phyloP scores from a whole-genome alignment of 805 yeast species.

The Millerozyma acaciae region DNA sequence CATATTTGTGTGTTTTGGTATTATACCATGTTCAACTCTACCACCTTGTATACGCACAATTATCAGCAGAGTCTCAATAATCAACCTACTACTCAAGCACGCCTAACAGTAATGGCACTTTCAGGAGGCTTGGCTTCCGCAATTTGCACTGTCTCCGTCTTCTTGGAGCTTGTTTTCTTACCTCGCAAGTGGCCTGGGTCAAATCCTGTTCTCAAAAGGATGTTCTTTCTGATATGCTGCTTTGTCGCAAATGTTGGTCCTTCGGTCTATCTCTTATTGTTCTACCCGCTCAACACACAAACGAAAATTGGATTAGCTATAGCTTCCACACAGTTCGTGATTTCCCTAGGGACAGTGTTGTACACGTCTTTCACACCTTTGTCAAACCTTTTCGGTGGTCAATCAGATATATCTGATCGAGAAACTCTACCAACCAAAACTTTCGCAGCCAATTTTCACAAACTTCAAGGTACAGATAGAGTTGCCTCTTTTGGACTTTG shows the following conservation, averaged over 20 bases:
- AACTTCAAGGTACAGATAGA: constrained; percentile 48
- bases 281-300: constrained; percentile 29
- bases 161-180: constrained; percentile 58
- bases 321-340: constrained; percentile 51
- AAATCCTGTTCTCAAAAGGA: constrained; percentile 49
- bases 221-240: constrained; percentile 38
- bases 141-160: constrained; percentile 52
- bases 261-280: constrained; percentile 47
- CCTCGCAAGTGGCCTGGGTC: constrained; percentile 77
- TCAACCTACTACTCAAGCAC: constrained; percentile 56
- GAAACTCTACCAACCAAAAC: constrained; percentile 47
- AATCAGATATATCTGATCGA: constrained; percentile 28
- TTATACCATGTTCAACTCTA: constrained; percentile 64
- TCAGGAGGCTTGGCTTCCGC: constrained; percentile 64
- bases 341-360: constrained; percentile 51
- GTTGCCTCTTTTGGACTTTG: constrained; percentile 68
- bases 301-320: constrained; percentile 38
- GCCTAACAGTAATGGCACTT: constrained; percentile 55
- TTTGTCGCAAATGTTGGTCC: constrained; percentile 50
- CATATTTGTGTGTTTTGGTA: constrained; percentile 77
- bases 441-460: constrained; percentile 60
- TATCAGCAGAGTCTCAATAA: constrained; percentile 53
- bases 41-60: constrained; percentile 58
- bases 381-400: constrained; percentile 44
- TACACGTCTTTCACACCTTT: constrained; percentile 64